phyloP scores from a whole-genome alignment of 306 rosid genomes.

The Urtica urens region DNA sequence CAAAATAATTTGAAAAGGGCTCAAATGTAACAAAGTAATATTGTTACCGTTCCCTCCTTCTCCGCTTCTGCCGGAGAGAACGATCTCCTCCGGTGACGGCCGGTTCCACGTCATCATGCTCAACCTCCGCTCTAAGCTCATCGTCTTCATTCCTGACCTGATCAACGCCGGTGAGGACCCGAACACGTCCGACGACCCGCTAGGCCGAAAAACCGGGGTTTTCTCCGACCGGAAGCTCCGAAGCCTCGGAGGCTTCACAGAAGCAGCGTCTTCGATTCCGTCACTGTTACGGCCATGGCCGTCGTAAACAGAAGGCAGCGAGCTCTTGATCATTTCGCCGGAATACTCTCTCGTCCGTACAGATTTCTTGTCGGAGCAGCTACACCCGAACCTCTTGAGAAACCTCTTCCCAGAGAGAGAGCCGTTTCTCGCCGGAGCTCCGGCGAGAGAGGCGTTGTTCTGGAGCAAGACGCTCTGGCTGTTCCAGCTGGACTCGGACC shows the following conservation, averaged over 20 bases:
- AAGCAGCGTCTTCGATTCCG: too few relatives aligned
- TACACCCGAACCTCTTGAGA: constrained; percentile 52
- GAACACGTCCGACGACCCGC: constrained; percentile 60
- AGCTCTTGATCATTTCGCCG: constrained; percentile 38
- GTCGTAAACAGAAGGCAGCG: too few relatives aligned
- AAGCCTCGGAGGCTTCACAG: constrained; percentile 22
- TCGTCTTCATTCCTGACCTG: too few relatives aligned
- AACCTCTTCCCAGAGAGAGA: constrained; percentile 33
- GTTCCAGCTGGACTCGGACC: constrained; percentile 74
- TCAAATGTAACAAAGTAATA: too few relatives aligned
- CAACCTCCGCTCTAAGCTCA: constrained; percentile 53
- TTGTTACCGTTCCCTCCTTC: too few relatives aligned
- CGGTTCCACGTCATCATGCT: constrained; percentile 29
- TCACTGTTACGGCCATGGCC: too few relatives aligned
- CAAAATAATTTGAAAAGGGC: too few relatives aligned
- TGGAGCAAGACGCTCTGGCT: constrained; percentile 54
- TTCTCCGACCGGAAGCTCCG: constrained; percentile 4
- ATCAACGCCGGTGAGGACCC: constrained; percentile 38
- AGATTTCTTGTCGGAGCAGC: constrained; percentile 53
- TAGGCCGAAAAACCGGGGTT: constrained; percentile 8
- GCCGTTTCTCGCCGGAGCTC: constrained; percentile 18
- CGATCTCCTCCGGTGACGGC: neutral
- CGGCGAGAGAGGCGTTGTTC: too few relatives aligned
- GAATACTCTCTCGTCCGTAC: constrained; percentile 39
- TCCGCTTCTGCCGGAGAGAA: neutral